Evolutionary conservation across 2,329 filamentous ascomycete genomes (phyloP).

Genomic region (Claviceps lovelessii): DNA sequence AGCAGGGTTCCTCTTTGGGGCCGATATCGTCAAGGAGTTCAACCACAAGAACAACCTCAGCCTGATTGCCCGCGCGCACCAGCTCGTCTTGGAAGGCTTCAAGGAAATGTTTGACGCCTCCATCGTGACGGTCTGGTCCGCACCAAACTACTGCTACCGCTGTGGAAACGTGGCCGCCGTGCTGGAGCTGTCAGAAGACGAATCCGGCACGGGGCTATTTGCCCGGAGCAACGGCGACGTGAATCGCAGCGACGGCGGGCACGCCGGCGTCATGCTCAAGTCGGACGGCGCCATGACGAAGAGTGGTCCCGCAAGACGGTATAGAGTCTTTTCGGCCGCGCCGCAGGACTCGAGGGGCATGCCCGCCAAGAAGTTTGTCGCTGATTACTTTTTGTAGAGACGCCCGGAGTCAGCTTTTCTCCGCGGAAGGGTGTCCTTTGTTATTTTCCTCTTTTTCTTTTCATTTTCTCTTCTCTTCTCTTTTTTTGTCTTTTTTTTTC

Average conservation of each 20-base stretch:
- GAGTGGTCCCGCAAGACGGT: constrained; percentile 70
- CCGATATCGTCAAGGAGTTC: constrained; percentile 90
- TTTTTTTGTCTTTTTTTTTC: not conserved
- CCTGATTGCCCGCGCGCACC: constrained; percentile 84
- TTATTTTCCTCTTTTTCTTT: not conserved
- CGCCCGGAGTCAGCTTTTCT: too few relatives aligned
- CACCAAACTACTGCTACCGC: constrained; percentile 91
- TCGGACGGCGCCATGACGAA: constrained; percentile 25
- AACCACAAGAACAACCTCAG: constrained; percentile 89
- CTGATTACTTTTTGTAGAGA: constrained; percentile 75
- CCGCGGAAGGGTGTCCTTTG: too few relatives aligned
- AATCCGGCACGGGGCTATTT: constrained; percentile 57
- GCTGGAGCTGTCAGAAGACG: constrained; percentile 80
- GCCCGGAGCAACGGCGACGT: constrained; percentile 59
- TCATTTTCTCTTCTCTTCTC: not conserved
- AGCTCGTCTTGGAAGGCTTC: constrained; percentile 98
- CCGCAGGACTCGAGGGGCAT: constrained; percentile 93
- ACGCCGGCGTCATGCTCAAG: constrained; percentile 35
- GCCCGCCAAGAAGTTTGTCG: constrained; percentile 96
- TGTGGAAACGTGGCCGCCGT: constrained; percentile 95
- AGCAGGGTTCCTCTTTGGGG: constrained; percentile 88
- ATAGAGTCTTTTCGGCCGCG: constrained; percentile 90
- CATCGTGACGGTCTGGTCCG: constrained; percentile 98
- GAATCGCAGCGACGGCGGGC: constrained; percentile 38
- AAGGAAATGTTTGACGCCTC: constrained; percentile 97